A percentile compares a stretch with the other conserved stretches of the same genome.
Evolutionary conservation across 352 stramenopile species (phyloP).

Genomic region (Phytophthora cactorum): DNA sequence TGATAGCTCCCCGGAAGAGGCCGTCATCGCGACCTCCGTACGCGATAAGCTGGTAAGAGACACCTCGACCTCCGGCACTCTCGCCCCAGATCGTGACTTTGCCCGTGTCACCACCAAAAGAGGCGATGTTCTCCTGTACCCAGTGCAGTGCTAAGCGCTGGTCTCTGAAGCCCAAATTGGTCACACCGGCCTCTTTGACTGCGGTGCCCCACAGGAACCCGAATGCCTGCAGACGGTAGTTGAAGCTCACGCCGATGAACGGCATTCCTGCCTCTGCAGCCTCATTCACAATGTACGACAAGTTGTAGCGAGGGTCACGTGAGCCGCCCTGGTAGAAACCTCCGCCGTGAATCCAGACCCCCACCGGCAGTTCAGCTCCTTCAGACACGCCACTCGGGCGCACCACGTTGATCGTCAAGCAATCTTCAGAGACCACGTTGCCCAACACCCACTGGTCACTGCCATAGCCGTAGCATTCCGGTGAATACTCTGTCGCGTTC

Average conservation of each 20-base stretch:
- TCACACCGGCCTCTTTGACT: constrained; percentile 47
- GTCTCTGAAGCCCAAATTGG: constrained; percentile 88
- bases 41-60: constrained; percentile 32
- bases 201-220: constrained; percentile 35
- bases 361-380: constrained; percentile 20
- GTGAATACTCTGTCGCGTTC: constrained; percentile 47
- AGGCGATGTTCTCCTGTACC: constrained; percentile 29
- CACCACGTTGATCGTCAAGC: constrained; percentile 78
- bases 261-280: constrained; percentile 18
- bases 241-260: constrained; percentile 47
- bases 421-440: constrained; percentile 32
- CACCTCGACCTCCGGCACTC: constrained; percentile 50
- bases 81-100: constrained; percentile 33
- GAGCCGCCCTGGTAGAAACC: constrained; percentile 30
- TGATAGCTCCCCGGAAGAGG: constrained; percentile 29
- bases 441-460: constrained; percentile 34
- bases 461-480: constrained; percentile 37
- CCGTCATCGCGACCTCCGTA: constrained; percentile 32
- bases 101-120: constrained; percentile 22
- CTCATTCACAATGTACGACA: constrained; percentile 38
- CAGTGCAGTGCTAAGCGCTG: constrained; percentile 83
- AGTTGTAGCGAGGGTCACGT: constrained; percentile 38
- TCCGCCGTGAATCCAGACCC: constrained; percentile 33
- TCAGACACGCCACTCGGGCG: constrained; percentile 36
- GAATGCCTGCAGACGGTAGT: constrained; percentile 45